Evolutionary conservation across 495 filamentous ascomycete species (phyloP).

Genomic region (Cercophora newfieldiana): DNA sequence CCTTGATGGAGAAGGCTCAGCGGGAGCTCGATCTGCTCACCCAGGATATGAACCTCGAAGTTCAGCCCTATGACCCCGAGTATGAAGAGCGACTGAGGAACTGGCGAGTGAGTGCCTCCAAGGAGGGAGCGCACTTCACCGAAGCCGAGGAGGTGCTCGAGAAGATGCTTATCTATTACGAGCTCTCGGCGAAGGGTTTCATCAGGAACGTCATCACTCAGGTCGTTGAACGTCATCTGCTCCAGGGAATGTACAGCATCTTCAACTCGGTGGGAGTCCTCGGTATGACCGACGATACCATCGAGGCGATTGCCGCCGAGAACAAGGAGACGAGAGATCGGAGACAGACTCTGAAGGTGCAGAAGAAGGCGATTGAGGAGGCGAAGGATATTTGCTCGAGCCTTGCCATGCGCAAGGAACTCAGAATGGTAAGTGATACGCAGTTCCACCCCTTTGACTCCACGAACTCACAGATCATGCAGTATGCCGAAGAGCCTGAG

Average conservation of each 20-base stretch:
- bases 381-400: constrained; percentile 42
- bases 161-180: constrained; percentile 48
- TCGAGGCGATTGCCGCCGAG: constrained; percentile 42
- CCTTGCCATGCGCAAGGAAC: constrained; percentile 42
- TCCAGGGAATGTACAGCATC: constrained; percentile 42
- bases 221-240: constrained; percentile 40
- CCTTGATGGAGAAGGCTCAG: constrained; percentile 38
- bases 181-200: constrained; percentile 41
- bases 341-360: constrained; percentile 31
- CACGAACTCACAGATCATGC: constrained; percentile 4
- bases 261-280: constrained; percentile 41
- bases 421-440: constrained; percentile 27
- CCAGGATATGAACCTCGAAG: constrained; percentile 40
- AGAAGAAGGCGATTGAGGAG: constrained; percentile 42
- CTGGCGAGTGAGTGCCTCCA: constrained; percentile 30
- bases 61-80: constrained; percentile 45
- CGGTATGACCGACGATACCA: constrained; percentile 28
- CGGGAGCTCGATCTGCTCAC: constrained; percentile 38
- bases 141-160: constrained; percentile 44
- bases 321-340: constrained; percentile 41
- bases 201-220: constrained; percentile 43
- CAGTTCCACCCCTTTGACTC: too few species aligned
- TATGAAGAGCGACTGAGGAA: constrained; percentile 39
- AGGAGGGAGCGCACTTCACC: constrained; percentile 33
- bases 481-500: constrained; percentile 28